These are phyloP conservation scores for Venturiaceae sp. DNA, from an alignment of 2,329 filamentous ascomycete species.

Conservation along the genomic window DNA sequence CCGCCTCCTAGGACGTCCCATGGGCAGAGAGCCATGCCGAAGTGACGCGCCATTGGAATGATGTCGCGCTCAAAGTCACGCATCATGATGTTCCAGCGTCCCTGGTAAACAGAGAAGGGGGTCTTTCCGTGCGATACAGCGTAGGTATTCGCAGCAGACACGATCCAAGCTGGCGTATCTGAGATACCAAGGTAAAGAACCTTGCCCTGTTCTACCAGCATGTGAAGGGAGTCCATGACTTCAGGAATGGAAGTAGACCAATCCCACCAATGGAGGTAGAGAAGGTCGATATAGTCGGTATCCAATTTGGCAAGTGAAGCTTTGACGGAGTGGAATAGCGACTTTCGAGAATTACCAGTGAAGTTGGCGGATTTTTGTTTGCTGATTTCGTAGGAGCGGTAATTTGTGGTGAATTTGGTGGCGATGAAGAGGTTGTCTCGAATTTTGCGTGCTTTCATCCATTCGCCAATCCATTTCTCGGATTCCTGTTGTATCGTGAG, in stretches of 20 bases:
- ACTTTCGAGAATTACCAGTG: conserved; percentile 33
- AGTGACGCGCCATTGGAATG: conserved; percentile 24
- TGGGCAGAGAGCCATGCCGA: conserved; percentile 18
- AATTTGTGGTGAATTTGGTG: conserved; percentile 26
- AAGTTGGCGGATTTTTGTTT: conserved; percentile 24
- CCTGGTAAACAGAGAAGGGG: conserved; percentile 22
- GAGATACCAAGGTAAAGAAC: conserved; percentile 59
- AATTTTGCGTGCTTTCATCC: conserved; percentile 27
- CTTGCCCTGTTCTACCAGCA: conserved; percentile 49
- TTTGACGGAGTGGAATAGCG: conserved; percentile 31
- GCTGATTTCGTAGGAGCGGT: not conserved
- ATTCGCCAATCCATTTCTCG: conserved; percentile 34
- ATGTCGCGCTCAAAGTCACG: conserved; percentile 28
- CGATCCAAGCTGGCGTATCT: conserved; percentile 62
- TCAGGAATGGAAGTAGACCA: conserved; percentile 55
- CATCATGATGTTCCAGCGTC: conserved; percentile 22
- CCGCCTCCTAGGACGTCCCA: conserved; percentile 19
- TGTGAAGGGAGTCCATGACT: conserved; percentile 59
- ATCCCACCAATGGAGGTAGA: conserved; percentile 40
- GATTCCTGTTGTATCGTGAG: conserved; percentile 17
- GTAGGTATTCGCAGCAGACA: conserved; percentile 40
- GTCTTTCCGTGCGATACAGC: conserved; percentile 6
- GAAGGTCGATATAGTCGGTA: conserved; percentile 34
- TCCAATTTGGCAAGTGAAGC: conserved; percentile 37
- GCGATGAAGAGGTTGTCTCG: conserved; percentile 32